phyloP scores from a whole-genome alignment of 352 stramenopile species.

The Globisporangium splendens region DNA sequence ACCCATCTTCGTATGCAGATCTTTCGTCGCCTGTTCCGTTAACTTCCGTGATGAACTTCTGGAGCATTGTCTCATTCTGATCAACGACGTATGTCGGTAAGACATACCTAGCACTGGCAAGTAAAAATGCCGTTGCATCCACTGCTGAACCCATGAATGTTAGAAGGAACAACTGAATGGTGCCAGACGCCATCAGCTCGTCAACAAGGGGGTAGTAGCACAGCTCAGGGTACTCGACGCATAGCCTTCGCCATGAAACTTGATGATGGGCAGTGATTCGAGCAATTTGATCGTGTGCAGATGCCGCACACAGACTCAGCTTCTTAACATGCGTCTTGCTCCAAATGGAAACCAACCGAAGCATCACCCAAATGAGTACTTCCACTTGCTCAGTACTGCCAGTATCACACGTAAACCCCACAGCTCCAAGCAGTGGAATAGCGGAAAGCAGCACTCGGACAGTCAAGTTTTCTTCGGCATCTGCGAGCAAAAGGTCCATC shows the following conservation, averaged over 20 bases:
- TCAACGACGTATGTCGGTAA: constrained; percentile 60
- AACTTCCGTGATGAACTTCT: constrained; percentile 32
- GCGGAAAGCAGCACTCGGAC: constrained; percentile 17
- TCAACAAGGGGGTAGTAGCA: constrained; percentile 60
- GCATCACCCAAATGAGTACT: constrained; percentile 45
- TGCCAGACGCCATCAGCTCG: constrained; percentile 36
- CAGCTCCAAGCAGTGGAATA: constrained; percentile 27
- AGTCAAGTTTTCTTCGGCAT: constrained; percentile 29
- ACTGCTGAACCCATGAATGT: constrained; percentile 54
- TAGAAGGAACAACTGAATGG: constrained; percentile 42
- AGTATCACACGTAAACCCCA: constrained; percentile 40
- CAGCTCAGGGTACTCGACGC: constrained; percentile 44
- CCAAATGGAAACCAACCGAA: constrained; percentile 51
- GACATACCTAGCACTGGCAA: constrained; percentile 44
- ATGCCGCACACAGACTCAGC: constrained; percentile 19
- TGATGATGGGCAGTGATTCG: constrained; percentile 37
- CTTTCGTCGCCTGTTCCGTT: constrained; percentile 23
- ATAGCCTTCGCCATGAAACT: constrained; percentile 56
- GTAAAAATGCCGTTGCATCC: constrained; percentile 37
- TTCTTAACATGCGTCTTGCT: constrained; percentile 32
- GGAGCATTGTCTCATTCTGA: constrained; percentile 54
- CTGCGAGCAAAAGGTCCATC: constrained; percentile 27
- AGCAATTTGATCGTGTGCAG: constrained; percentile 46
- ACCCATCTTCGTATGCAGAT: constrained; percentile 18
- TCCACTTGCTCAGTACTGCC: constrained; percentile 28